Base-by-base conservation (phyloP, 805 yeast species). In the Scheffersomyces coipomensis region DNA sequence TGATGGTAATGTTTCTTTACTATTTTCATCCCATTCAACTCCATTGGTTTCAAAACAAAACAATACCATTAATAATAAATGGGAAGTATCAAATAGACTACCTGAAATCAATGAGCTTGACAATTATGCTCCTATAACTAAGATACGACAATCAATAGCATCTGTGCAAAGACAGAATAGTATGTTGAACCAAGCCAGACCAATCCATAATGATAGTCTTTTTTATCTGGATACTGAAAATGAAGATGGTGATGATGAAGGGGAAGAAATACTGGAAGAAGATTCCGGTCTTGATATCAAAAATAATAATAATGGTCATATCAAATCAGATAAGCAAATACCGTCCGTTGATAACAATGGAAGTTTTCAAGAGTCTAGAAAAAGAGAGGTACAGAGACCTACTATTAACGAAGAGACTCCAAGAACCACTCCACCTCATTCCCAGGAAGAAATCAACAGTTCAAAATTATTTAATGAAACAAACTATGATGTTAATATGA, bases 381-480 rank as follows among this genome's bases (percentile, higher is more conserved):
- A 30, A 23, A 13, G 12, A 8, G 31, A 24, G 29, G n/a, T n/a
- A n/a, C n/a, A n/a, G n/a, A n/a, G n/a, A n/a, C 26, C 35, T 2
- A 35, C 38, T 1, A 25, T 33, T 11, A 45, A 45, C 8, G 42
- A 38, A 13, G 48, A 34, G n/a, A 54, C 65, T 9, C 66, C 68
- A 13, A 47, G 48, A 8, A 63, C 69, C 3, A 57, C 68, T 2
- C 68, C 68, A 3, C 69, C 71, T 1, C 53, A 44, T 10, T 62
- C 68, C 21, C 53, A 48, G 37, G 60, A 56, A 37, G 34, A 45
- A 19, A 32, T 45, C 29, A 17, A 43, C 12, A 3, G 33, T 17
- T 26, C 29, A 8, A 34, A 36, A 24, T 27, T 34, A 34, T 19
- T 38, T 13, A 17, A 33, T 10, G 19, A n/a, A n/a, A n/a, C n/a